A percentile compares a stretch with the other conserved stretches of the same genome.
Evolutionary conservation across 164 flowering plant genomes (phyloP).

Genomic region (Liquidambar formosana): DNA sequence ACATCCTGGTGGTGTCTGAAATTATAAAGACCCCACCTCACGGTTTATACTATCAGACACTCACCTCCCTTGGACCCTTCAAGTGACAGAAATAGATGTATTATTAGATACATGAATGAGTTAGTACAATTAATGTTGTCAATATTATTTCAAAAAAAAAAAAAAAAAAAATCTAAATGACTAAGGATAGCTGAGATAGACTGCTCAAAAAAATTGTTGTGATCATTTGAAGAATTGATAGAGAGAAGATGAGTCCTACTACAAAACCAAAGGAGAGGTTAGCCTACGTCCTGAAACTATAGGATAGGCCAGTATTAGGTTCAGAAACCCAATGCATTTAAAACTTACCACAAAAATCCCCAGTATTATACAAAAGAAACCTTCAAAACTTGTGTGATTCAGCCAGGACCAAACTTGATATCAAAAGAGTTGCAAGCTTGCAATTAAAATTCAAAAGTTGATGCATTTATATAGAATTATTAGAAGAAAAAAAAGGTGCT

Average conservation of each 20-base stretch:
- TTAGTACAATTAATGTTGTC: background rate
- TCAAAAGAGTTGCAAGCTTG: background rate
- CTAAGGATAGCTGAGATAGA: no score
- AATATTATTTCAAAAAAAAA: no score
- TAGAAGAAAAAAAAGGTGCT: conserved; percentile 2
- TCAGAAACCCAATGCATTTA: no score
- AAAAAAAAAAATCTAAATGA: no score
- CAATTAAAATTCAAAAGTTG: background rate
- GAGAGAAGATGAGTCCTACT: no score
- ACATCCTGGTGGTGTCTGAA: background rate
- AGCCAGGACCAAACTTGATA: background rate
- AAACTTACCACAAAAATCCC: no score
- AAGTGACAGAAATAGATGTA: background rate
- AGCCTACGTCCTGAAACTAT: no score
- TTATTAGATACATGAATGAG: background rate
- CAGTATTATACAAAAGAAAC: background rate
- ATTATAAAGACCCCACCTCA: background rate
- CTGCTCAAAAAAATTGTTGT: no score
- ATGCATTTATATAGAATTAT: background rate
- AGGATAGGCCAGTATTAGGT: no score
- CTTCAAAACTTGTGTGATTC: background rate
- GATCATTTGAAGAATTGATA: no score
- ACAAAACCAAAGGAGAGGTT: no score
- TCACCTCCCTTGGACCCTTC: background rate
- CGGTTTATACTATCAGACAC: background rate